Percentiles rank a stretch among this genome's conserved stretches.
Evolutionary conservation across 176 grass and related monocot genomes (phyloP).

Genomic region (Dactylis glomerata): DNA sequence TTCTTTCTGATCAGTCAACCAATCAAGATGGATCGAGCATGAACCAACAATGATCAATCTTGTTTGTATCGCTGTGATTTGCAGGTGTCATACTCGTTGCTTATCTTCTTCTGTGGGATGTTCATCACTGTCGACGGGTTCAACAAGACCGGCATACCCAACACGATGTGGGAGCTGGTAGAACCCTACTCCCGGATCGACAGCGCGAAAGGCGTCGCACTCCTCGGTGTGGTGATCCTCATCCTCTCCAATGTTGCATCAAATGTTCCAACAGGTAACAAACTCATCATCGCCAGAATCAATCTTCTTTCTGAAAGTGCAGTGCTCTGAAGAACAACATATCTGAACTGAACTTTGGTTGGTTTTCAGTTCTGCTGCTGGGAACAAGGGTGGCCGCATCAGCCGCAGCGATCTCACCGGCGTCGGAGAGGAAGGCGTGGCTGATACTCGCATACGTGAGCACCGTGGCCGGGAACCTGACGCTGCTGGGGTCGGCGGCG

Average conservation of each 20-base stretch:
- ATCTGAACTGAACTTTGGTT: slow-evolving; percentile 16
- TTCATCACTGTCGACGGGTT: slow-evolving; percentile 96
- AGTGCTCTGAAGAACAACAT: background rate
- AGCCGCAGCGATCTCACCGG: slow-evolving; percentile 63
- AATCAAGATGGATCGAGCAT: too few species aligned
- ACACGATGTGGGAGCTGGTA: slow-evolving; percentile 80
- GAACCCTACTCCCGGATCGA: slow-evolving; percentile 82
- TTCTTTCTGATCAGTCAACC: background rate
- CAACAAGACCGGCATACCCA: slow-evolving; percentile 91
- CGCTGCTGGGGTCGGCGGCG: slow-evolving; percentile 81
- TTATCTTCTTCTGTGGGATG: slow-evolving; percentile 97
- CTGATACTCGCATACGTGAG: slow-evolving; percentile 87
- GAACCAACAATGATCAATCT: background rate
- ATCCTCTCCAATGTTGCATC: slow-evolving; percentile 92
- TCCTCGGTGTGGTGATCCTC: slow-evolving; percentile 70
- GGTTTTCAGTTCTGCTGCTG: slow-evolving; percentile 68
- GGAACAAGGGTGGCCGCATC: slow-evolving; percentile 83
- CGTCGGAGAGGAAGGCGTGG: slow-evolving; percentile 75
- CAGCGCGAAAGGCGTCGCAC: slow-evolving; percentile 52
- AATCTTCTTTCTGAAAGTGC: background rate
- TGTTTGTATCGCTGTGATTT: background rate
- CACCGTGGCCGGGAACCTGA: slow-evolving; percentile 91
- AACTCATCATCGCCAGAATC: background rate
- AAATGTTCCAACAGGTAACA: slow-evolving; percentile 90
- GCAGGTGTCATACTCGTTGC: slow-evolving; percentile 92